Evolutionary conservation across 2,329 filamentous ascomycete genomes (phyloP).

Genomic region (Simplicillium sp.): DNA sequence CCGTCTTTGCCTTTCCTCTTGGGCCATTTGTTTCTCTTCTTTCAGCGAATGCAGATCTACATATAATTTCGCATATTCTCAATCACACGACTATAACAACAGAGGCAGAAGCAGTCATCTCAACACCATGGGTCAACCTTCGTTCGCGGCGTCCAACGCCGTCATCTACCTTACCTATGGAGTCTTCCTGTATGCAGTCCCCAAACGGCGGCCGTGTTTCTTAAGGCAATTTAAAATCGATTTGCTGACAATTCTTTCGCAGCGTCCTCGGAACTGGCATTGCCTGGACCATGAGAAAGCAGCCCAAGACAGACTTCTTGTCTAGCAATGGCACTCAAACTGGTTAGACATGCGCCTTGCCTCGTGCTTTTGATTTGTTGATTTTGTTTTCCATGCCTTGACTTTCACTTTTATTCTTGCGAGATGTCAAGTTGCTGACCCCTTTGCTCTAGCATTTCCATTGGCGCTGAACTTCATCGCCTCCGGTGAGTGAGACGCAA

Average conservation of each 20-base stretch:
- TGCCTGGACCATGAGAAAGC: conserved; percentile 48
- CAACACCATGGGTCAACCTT: conserved; percentile 61
- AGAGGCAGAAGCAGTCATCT: neutral
- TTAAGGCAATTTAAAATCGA: conserved; percentile 1
- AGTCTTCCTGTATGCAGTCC: conserved; percentile 56
- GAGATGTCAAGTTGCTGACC: conserved; percentile 17
- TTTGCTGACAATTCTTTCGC: conserved; percentile 3
- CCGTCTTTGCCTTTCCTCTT: no score
- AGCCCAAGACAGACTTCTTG: conserved; percentile 63
- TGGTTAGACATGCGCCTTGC: conserved; percentile 44
- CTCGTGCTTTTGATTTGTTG: neutral
- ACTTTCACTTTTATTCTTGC: conserved; percentile 5
- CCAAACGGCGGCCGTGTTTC: neutral
- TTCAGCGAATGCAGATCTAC: neutral
- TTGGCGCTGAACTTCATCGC: conserved; percentile 85
- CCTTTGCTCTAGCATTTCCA: conserved; percentile 51
- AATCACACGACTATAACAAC: no score
- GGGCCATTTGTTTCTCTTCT: neutral
- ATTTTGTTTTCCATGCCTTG: conserved; percentile 6
- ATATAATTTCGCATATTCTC: neutral
- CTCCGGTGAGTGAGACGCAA: conserved; percentile 62
- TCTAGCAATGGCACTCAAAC: conserved; percentile 74
- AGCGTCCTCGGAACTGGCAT: conserved; percentile 55
- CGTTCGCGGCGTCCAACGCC: conserved; percentile 69
- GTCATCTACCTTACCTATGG: conserved; percentile 75